Base-by-base conservation (phyloP, 106 monocot species). In the Amphibolis antarctica region DNA sequence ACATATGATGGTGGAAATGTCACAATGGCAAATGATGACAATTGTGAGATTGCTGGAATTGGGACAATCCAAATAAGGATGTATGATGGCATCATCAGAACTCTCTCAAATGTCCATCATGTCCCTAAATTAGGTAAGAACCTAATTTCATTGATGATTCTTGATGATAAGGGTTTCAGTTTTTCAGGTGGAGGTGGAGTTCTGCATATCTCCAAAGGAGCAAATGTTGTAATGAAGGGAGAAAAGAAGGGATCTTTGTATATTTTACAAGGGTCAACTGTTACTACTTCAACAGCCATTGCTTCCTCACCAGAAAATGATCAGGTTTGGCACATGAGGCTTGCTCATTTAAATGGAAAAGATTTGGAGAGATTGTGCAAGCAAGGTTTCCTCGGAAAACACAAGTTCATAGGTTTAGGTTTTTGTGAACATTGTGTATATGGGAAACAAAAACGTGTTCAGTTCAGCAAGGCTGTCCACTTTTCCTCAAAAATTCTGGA, bases 381-480 rank as follows among this genome's bases (percentile, higher is more conserved):
- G 21, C 21, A 31, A 57, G 55, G 44, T 2, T 23, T 69, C 4
- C 36, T 75, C 4, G 14, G 42, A 25, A 28, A 22, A 17, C 31
- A 64, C 5, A 76, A 17, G 10, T 44, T 21, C n/a, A 4, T 9
- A 0, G 27, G 43, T 12, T 10, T 76, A 4, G 25, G 57, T 0
- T 76, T 70, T 5, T 69, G 49, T 70, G 65, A 76, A 25, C 59
- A 65, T 27, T 70, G 42, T 15, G 24, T 76, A 7, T 60, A 49
- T 59, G 65, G 68, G 1, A 76, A 76, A 15, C n/a, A 59, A 50
- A 48, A 7, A 12, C 42, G 61, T 62, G 13, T 68, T 21, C 53
- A 48, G 12, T 65, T 72, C 7, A 57, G 22, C 13, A 56, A 12
- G 18, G 14, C 28, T 1, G 13, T 57, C 44, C 56, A 71, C 24